phyloP scores from a whole-genome alignment of 441 rosid genomes.

The Melastoma candidum region DNA sequence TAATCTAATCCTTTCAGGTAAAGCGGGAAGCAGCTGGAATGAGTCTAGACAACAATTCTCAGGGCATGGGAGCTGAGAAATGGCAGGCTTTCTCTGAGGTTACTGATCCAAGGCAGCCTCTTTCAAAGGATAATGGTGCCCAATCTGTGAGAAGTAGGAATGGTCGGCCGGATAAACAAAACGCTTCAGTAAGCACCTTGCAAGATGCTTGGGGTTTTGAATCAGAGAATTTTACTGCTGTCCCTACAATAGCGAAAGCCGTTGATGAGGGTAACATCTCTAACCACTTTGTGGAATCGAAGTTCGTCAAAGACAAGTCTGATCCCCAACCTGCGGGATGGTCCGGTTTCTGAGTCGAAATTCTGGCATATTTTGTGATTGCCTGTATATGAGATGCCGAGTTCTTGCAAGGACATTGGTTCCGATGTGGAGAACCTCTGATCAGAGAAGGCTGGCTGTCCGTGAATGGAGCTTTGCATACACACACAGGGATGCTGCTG shows the following conservation, averaged over 20 bases:
- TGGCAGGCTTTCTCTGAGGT: slow-evolving; percentile 81
- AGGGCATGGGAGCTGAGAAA: slow-evolving; percentile 37
- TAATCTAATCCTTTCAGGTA: slow-evolving; percentile 9
- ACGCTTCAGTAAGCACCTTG: slow-evolving; percentile 32
- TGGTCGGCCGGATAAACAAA: slow-evolving; percentile 36
- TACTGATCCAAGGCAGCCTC: slow-evolving; percentile 30
- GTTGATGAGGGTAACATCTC: slow-evolving; percentile 39
- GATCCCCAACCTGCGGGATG: slow-evolving; percentile 85
- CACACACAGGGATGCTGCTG: too few species aligned
- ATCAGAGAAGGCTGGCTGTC: too few species aligned
- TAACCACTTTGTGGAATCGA: slow-evolving; percentile 31
- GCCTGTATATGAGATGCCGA: too few species aligned
- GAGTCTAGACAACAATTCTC: slow-evolving; percentile 33
- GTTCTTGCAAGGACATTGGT: too few species aligned
- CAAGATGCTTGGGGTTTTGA: slow-evolving; percentile 79
- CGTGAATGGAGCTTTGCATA: too few species aligned
- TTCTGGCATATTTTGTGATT: too few species aligned
- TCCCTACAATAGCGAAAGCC: slow-evolving; percentile 25
- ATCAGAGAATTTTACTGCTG: slow-evolving; percentile 57
- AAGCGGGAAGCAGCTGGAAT: slow-evolving; percentile 33
- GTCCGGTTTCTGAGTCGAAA: slow-evolving; percentile 64
- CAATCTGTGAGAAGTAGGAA: slow-evolving; percentile 53
- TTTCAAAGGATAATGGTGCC: slow-evolving; percentile 25
- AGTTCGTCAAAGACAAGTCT: slow-evolving; percentile 33
- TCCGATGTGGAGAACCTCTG: too few species aligned